Evolutionary conservation across 306 rosid genomes (phyloP), one percentile per base, ranked within the genome.

Genomic region (Dalbergia oliveri): DNA sequence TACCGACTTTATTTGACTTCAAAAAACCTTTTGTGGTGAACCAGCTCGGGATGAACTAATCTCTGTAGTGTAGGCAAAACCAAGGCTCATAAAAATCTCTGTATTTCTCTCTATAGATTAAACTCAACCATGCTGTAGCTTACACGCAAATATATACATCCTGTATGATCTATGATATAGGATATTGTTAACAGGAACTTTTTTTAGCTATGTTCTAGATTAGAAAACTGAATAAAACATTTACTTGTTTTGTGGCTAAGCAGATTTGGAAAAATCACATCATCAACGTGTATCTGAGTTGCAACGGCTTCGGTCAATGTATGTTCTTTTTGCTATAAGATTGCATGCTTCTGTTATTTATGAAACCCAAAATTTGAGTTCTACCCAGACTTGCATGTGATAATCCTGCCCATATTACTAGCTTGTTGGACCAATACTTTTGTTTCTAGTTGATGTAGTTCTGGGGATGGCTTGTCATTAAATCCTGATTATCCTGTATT

Each of bases 181-280:
- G 50, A 51, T 44, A 33, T 44, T 71, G 10, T 75, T 83, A 43
- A 60, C 56, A 33, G 54, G 58, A 56, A 14, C 34, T 62, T 18
- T 7, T 37, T 8, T 53, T 33, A 11, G n/a, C 50, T 58, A 15
- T 26, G 41, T 39, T 54, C 12, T 37, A 65, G 41, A 41, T 54
- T 45, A 2, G 19, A 41, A 18, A 14, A 49, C 16, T 26, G 9
- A 44, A n/a, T 15, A 33, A 49, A n/a, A 34, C 34, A 12, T 58
- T 78, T 21, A 62, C 49, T 59, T 69, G 63, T 70, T 80, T 78
- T 53, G 47, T n/a, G n/a, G n/a, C n/a, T n/a, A n/a, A 77, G 85
- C 97, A 89, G 99, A 95, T 90, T 79, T 90, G 76, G 98, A 95
- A 88, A 95, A 90, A 75, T 93, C 99, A 33, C 99, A 95, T 66